Evolutionary conservation across 1,284 basidiomycete species (phyloP).

Genomic region (Ceratobasidium theobromae): DNA sequence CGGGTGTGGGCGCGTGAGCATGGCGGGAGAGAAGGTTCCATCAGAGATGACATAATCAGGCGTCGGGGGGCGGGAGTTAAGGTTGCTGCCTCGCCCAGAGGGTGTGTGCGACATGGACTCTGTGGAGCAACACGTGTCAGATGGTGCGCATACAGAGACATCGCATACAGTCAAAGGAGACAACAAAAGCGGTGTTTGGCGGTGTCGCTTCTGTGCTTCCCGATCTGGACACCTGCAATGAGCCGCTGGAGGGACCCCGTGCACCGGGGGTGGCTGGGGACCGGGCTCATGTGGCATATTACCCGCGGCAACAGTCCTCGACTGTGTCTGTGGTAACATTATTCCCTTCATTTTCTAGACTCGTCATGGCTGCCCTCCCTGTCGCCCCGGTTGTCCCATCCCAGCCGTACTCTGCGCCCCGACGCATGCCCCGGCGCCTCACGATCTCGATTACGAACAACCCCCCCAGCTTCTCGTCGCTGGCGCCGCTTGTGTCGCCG

Average conservation of each 20-base stretch:
- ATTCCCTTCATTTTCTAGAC: conserved; percentile 30
- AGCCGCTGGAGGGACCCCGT: neutral
- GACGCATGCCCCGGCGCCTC: conserved; percentile 22
- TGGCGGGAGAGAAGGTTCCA: no score
- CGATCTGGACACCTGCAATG: neutral
- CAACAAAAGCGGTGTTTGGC: conserved; percentile 28
- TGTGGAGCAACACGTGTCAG: neutral
- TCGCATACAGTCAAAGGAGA: conserved; percentile 6
- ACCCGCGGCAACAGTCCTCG: conserved; percentile 4
- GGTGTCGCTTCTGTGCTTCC: conserved; percentile 12
- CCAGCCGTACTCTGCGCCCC: conserved; percentile 14
- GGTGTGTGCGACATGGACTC: no score
- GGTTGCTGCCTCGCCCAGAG: neutral
- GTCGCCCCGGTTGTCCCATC: conserved; percentile 20
- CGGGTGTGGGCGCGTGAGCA: no score
- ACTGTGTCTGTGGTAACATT: conserved; percentile 23
- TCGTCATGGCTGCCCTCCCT: conserved; percentile 24
- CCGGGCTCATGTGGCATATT: neutral
- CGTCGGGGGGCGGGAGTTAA: neutral
- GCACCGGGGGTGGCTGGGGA: neutral
- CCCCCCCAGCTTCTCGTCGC: conserved; percentile 25
- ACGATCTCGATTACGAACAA: conserved; percentile 25
- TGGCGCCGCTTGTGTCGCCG: conserved; percentile 12
- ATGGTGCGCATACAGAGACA: neutral
- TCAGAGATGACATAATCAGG: neutral